Conservation (phyloP, 108 stramenopile genomes). For the Fragilaria crotonensis region DNA sequence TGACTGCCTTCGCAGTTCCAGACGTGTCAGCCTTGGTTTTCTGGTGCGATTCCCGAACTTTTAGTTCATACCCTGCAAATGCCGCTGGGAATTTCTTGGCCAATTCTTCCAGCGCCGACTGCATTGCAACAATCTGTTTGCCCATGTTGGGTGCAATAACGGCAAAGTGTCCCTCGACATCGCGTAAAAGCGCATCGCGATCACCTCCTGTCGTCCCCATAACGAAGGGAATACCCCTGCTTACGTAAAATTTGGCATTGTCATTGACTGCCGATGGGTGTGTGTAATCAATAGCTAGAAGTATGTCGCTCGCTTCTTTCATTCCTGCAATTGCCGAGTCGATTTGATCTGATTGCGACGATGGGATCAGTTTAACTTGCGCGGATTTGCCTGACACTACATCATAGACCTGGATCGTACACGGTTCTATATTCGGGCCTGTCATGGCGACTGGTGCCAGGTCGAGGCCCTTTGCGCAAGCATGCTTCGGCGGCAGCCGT, state of each 20-base stretch:
- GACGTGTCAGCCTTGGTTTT: conserved; percentile 96
- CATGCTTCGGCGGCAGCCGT: conserved; percentile 93
- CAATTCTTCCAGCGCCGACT: conserved; percentile 88
- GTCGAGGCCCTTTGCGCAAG: conserved; percentile 74
- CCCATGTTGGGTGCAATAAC: conserved; percentile 99
- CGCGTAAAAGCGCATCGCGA: conserved; percentile 70
- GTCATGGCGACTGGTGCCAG: conserved; percentile 86
- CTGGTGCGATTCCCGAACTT: conserved; percentile 93
- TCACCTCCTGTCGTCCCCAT: conserved; percentile 96
- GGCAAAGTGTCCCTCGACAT: conserved; percentile 78
- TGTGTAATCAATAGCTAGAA: conserved; percentile 95
- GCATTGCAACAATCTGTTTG: conserved; percentile 99
- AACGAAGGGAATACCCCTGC: conserved; percentile 82
- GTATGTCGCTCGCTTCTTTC: conserved; percentile 38
- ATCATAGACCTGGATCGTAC: conserved; percentile 65
- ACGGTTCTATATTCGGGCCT: conserved; percentile 70
- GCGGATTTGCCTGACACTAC: conserved; percentile 49
- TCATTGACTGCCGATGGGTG: conserved; percentile 93
- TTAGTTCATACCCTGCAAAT: conserved; percentile 90
- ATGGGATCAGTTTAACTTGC: conserved; percentile 65
- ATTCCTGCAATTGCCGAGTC: conserved; percentile 44
- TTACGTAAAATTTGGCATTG: conserved; percentile 87
- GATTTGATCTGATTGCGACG: conserved; percentile 53
- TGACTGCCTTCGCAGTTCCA: conserved; percentile 96
- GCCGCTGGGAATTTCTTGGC: conserved; percentile 85